A percentile compares a stretch with the other conserved stretches of the same genome.
Conservation (phyloP, 495 filamentous ascomycete genomes). For the Aspergillus carlsbadensis region DNA sequence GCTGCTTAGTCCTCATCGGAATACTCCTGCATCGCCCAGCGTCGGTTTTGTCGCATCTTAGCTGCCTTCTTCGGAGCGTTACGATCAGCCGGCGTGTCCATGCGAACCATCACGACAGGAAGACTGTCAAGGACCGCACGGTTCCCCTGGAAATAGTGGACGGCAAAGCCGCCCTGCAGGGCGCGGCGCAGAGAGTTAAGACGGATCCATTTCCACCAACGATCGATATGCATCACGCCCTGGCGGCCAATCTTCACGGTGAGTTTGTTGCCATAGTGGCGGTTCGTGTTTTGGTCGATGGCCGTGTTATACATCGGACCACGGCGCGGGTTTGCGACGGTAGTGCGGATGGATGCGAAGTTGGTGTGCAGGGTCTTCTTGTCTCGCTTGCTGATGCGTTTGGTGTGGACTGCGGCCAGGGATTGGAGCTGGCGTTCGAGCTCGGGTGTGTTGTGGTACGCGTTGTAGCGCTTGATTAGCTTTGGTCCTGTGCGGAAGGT, state of each 20-base stretch:
- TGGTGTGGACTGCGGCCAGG: conserved; percentile 60
- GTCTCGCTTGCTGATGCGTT: conserved; percentile 74
- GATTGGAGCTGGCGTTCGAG: conserved; percentile 52
- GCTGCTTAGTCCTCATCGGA: conserved; percentile 18
- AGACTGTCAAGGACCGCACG: conserved; percentile 75
- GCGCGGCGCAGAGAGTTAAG: conserved; percentile 73
- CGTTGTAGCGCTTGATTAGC: conserved; percentile 60
- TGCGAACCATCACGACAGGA: conserved; percentile 49
- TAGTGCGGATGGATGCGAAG: conserved; percentile 81
- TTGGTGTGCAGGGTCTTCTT: conserved; percentile 73
- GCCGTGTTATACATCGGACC: conserved; percentile 73
- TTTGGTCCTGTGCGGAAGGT: conserved; percentile 51
- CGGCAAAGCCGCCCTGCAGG: conserved; percentile 75
- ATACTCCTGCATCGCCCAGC: conserved; percentile 28
- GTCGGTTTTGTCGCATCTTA: conserved; percentile 34
- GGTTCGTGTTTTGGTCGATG: conserved; percentile 68
- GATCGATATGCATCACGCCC: conserved; percentile 76
- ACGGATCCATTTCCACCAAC: conserved; percentile 86
- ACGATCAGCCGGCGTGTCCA: conserved; percentile 28
- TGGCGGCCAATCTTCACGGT: conserved; percentile 71
- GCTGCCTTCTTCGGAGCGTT: conserved; percentile 34
- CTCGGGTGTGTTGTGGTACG: conserved; percentile 55
- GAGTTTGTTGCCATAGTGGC: conserved; percentile 74
- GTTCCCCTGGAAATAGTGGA: conserved; percentile 84
- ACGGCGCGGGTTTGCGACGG: conserved; percentile 72